These are phyloP conservation scores for Brassica balearica DNA, from an alignment of 441 rosid genomes.

Conservation along the genomic window DNA sequence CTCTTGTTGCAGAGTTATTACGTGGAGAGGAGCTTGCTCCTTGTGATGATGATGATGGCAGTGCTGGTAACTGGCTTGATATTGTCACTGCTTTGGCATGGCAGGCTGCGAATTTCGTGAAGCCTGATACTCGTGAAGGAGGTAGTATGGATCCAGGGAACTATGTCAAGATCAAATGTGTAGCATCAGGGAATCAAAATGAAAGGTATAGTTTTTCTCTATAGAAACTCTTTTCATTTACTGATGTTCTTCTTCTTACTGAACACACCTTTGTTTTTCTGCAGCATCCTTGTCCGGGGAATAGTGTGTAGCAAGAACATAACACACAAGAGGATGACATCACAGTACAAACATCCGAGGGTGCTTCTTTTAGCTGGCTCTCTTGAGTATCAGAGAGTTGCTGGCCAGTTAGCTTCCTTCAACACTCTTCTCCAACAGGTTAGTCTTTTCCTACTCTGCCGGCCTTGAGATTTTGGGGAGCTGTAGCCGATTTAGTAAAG, in stretches of 20 bases:
- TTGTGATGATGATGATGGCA: slow-evolving; percentile 50
- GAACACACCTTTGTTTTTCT: slow-evolving; percentile 32
- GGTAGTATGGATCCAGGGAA: slow-evolving; percentile 99
- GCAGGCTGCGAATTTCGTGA: slow-evolving; percentile 95
- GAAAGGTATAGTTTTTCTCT: slow-evolving; percentile 64
- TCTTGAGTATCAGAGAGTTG: slow-evolving; percentile 81
- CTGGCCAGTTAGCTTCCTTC: slow-evolving; percentile 88
- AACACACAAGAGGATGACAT: slow-evolving; percentile 96
- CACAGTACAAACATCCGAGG: slow-evolving; percentile 90
- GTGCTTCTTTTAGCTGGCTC: slow-evolving; percentile 92
- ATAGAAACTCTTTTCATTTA: neutral
- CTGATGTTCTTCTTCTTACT: slow-evolving; percentile 8
- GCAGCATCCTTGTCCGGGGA: slow-evolving; percentile 85
- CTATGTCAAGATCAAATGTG: slow-evolving; percentile 94
- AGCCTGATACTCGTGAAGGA: slow-evolving; percentile 95
- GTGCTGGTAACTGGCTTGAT: slow-evolving; percentile 77
- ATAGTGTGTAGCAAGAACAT: slow-evolving; percentile 94
- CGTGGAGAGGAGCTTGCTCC: slow-evolving; percentile 70
- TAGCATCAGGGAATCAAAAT: slow-evolving; percentile 80
- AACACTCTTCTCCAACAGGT: slow-evolving; percentile 92
- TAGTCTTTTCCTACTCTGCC: slow-evolving; percentile 27
- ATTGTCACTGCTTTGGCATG: slow-evolving; percentile 77
- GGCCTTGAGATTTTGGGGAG: no score
- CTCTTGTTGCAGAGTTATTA: slow-evolving; percentile 88
- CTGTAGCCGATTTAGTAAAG: no score